Percentiles rank a stretch among this genome's conserved stretches.
Conservation (phyloP, 805 yeast genomes). For the Maudiozyma bulderi region DNA sequence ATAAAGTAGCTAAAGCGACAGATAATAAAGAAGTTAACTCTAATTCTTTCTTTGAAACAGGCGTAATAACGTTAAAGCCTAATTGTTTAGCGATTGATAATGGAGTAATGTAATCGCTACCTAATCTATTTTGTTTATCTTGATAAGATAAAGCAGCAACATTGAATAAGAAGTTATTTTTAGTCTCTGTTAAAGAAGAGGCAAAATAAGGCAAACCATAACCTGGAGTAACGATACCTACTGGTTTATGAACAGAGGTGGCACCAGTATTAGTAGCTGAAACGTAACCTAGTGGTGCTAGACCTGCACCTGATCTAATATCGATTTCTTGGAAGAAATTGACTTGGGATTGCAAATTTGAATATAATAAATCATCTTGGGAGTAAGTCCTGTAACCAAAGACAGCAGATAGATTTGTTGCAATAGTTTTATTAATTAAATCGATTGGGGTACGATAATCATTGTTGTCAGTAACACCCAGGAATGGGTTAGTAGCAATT, state of each 20-base stretch:
- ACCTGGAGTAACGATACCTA: conserved; percentile 48
- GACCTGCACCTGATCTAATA: conserved; percentile 77
- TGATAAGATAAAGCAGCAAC: conserved; percentile 73
- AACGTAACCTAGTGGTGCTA: conserved; percentile 66
- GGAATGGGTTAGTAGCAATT: conserved; percentile 46
- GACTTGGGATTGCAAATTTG: conserved; percentile 31
- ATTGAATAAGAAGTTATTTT: conserved; percentile 56
- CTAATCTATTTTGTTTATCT: conserved; percentile 39
- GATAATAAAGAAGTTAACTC: conserved; percentile 61
- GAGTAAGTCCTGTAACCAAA: conserved; percentile 64
- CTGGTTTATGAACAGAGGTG: conserved; percentile 25
- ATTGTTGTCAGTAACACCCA: conserved; percentile 5
- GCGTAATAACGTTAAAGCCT: conserved; percentile 60
- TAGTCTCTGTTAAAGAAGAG: conserved; percentile 22
- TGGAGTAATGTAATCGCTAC: conserved; percentile 55
- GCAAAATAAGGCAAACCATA: conserved; percentile 61
- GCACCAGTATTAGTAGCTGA: conserved; percentile 9
- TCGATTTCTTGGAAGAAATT: conserved; percentile 37
- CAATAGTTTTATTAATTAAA: conserved; percentile 43
- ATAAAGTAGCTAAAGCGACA: conserved; percentile 46
- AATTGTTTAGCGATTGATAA: conserved; percentile 53
- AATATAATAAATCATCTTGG: conserved; percentile 51
- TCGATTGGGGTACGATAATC: conserved; percentile 46
- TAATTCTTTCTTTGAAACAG: conserved; percentile 51
- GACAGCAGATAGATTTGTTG: conserved; percentile 41